Conservation (phyloP, 2,329 filamentous ascomycete genomes). For the Exserohilum rostratum region DNA sequence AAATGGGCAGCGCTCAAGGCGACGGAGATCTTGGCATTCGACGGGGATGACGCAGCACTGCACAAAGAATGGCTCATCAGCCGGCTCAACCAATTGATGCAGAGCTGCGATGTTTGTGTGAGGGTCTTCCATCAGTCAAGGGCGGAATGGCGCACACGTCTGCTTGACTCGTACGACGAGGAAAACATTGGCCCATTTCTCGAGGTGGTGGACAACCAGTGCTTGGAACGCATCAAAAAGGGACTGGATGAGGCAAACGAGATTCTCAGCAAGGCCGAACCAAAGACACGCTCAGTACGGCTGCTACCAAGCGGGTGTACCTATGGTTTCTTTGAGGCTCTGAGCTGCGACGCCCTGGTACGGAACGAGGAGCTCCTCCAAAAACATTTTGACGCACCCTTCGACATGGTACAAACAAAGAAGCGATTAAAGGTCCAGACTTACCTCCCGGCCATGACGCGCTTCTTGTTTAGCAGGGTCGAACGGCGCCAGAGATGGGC, state of each 20-base stretch:
- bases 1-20: constrained; percentile 52
- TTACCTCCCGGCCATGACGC: constrained; percentile 80
- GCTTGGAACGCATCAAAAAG: constrained; percentile 51
- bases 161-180: constrained; percentile 53
- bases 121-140: constrained; percentile 56
- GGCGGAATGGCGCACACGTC: constrained; percentile 46
- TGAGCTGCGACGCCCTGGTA: constrained; percentile 84
- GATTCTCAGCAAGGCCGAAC: constrained; percentile 53
- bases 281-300: constrained; percentile 57
- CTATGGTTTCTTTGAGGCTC: constrained; percentile 82
- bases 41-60: constrained; percentile 53
- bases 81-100: constrained; percentile 51
- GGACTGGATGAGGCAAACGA: constrained; percentile 52
- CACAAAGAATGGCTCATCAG: constrained; percentile 51
- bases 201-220: constrained; percentile 53
- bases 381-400: constrained; percentile 78
- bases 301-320: constrained; percentile 66
- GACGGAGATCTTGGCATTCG: constrained; percentile 55
- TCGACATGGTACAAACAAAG: constrained; percentile 78
- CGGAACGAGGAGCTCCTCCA: constrained; percentile 59
- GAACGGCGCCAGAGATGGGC: constrained; percentile 70
- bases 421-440: constrained; percentile 77
- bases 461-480: constrained; percentile 81
- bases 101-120: constrained; percentile 57
- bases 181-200: constrained; percentile 55